Percentiles rank a stretch among this genome's conserved stretches.
phyloP scores from a whole-genome alignment of 1,284 basidiomycete species.

The Rhodotorula sp. region DNA sequence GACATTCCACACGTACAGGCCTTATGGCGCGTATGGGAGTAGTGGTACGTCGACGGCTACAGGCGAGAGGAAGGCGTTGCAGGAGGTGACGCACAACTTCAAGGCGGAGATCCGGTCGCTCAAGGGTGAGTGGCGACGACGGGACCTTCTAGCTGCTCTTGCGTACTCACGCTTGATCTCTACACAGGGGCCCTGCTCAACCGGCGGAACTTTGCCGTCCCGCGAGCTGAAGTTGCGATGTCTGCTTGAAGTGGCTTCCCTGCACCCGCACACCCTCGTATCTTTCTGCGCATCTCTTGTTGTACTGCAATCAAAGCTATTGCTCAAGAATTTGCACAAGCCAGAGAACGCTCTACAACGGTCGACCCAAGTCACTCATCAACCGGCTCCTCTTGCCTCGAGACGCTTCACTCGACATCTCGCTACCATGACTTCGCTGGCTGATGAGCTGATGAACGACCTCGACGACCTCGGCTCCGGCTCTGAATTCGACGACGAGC shows the following conservation, averaged over 20 bases:
- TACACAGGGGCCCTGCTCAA: constrained; percentile 29
- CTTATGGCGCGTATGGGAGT: constrained; percentile 3
- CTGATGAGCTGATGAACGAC: constrained; percentile 83
- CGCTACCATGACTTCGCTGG: constrained; percentile 54
- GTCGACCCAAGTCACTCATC: not conserved
- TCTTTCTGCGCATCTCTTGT: not conserved
- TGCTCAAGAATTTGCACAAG: not conserved
- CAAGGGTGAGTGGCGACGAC: constrained; percentile 20
- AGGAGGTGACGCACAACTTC: constrained; percentile 18
- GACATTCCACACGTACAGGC: constrained; percentile 14
- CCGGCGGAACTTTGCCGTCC: constrained; percentile 24
- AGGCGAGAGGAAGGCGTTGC: constrained; percentile 20
- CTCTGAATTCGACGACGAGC: constrained; percentile 23
- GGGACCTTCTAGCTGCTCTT: not conserved
- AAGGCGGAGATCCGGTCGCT: constrained; percentile 31
- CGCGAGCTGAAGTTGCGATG: constrained; percentile 2
- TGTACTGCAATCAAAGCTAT: not conserved
- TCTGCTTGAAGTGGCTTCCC: not conserved
- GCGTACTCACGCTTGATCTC: not conserved
- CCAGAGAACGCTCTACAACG: no score
- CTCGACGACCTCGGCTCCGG: constrained; percentile 53
- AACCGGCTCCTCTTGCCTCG: not conserved
- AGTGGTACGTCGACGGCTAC: not conserved
- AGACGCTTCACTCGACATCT: not conserved
- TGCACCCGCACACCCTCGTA: no score